Percentiles rank a stretch among this genome's conserved stretches.
Conservation (phyloP, 2,329 filamentous ascomycete species). For the Arachnomyces sp. region DNA sequence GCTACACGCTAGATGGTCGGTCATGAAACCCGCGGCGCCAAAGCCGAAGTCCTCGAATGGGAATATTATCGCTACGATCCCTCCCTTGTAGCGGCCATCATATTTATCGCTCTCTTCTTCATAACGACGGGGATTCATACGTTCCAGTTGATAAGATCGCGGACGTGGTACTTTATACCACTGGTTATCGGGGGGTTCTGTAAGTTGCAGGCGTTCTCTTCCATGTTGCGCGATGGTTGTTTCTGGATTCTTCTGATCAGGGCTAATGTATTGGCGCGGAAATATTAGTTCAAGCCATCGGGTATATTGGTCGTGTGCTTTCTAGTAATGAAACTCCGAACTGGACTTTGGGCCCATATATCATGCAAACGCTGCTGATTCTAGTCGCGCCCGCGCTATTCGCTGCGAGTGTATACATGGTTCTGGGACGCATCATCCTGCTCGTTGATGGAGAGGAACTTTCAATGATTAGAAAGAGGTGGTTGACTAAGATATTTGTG, state of each 20-base stretch:
- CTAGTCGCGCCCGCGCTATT: constrained; percentile 24
- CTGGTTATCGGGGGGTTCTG: neutral
- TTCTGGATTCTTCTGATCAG: no score
- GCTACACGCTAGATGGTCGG: no score
- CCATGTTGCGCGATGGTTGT: no score
- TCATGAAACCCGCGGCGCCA: no score
- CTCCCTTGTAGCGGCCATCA: constrained; percentile 1
- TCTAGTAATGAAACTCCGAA: constrained; percentile 24
- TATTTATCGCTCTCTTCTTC: constrained; percentile 1
- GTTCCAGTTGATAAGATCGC: neutral
- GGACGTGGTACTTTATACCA: constrained; percentile 4
- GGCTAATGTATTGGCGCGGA: no score
- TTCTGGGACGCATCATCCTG: constrained; percentile 20
- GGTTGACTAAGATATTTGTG: constrained; percentile 25
- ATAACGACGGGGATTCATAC: constrained; percentile 1
- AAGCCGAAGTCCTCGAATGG: no score
- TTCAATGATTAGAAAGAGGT: constrained; percentile 17
- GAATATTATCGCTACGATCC: constrained; percentile 4
- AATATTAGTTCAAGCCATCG: constrained; percentile 39
- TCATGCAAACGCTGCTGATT: constrained; percentile 23
- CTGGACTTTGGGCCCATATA: constrained; percentile 18
- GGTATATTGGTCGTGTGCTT: constrained; percentile 41
- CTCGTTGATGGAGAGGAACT: constrained; percentile 13
- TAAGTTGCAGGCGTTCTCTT: no score
- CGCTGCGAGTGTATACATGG: constrained; percentile 26